Evolutionary conservation across 2,329 filamentous ascomycete genomes (phyloP).

Genomic region (Cytospora piceae): DNA sequence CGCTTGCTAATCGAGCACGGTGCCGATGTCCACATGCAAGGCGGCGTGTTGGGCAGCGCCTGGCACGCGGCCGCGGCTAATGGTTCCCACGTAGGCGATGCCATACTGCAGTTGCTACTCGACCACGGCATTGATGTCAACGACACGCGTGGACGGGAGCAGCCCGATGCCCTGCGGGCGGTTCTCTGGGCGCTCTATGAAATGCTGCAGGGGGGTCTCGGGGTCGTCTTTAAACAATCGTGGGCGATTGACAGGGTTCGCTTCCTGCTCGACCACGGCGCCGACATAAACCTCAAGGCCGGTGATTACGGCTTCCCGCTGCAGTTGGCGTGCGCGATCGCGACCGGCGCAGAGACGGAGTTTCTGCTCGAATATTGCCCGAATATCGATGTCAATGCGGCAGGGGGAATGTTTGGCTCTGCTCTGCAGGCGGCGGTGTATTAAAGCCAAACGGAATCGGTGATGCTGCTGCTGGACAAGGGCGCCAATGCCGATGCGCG

Average conservation of each 20-base stretch:
- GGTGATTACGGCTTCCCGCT: neutral
- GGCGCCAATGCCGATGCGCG: neutral
- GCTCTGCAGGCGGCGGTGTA: neutral
- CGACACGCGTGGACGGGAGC: neutral
- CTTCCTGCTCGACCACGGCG: conserved; percentile 1
- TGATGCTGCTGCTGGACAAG: neutral
- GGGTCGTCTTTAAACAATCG: too few relatives aligned
- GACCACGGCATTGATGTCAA: neutral
- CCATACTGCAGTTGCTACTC: neutral
- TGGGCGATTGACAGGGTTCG: neutral
- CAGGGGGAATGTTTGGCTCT: neutral
- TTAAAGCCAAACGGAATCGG: neutral
- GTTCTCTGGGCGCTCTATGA: neutral
- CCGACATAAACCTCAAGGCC: neutral
- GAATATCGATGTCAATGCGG: neutral
- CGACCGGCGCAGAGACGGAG: neutral
- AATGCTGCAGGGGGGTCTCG: neutral
- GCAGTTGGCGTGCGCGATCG: neutral
- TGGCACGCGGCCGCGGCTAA: neutral
- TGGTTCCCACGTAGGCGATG: neutral
- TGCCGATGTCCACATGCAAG: neutral
- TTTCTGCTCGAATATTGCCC: neutral
- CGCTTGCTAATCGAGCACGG: conserved; percentile 3
- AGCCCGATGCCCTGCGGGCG: neutral
- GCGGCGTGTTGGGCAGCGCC: neutral